Base-by-base conservation (phyloP, 2,329 filamentous ascomycete genomes). In the Nothomitra cinnamomea region DNA sequence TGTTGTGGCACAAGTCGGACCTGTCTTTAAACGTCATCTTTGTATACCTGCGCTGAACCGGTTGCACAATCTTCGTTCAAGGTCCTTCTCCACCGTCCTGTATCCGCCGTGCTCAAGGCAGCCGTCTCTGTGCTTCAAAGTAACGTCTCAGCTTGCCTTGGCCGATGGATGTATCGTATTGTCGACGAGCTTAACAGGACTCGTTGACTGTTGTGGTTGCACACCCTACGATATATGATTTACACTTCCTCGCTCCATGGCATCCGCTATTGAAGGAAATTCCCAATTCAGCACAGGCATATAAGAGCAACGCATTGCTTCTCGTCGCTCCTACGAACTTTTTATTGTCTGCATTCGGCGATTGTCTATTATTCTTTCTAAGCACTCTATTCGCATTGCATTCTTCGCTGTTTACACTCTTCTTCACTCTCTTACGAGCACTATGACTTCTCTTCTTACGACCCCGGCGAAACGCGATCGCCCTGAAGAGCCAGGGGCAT, bases 401-500 rank as follows among this genome's bases (percentile, higher is more conserved):
- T 49, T 49, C 32, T 35, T 35, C n/a, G n/a, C 28, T 32, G 12
- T 49, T 19, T 17, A 17, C 45, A 19, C 10, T 8, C 10, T 49
- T 22, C 17, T 25, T 35, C 25, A 22, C 19, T 25, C 32, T 19
- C 25, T 53, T 12, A 22, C 40, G 10, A n/a, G 6, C 42, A 53
- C 13, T 13, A 53, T 53, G 52, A 38, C 52, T 25, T 53, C 52
- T 53, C 41, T 42, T 32, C 52, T 53, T 43, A 53, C 52, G 2
- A 53, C 41, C 13, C 52, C 52, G 25, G 38, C 52, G 13, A 36
- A 32, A 36, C 52, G 40, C 25, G 28, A 49, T 15, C 17, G 38
- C 2, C 38, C 35, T 10, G 40, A 47, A 49, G 45, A 49, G 25
- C 15, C 10, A 10, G 45, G 15, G 15, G 25, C 45, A 22, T 49